Evolutionary conservation across 257 asterid species (phyloP).

Genomic region (Solanum piurae): DNA sequence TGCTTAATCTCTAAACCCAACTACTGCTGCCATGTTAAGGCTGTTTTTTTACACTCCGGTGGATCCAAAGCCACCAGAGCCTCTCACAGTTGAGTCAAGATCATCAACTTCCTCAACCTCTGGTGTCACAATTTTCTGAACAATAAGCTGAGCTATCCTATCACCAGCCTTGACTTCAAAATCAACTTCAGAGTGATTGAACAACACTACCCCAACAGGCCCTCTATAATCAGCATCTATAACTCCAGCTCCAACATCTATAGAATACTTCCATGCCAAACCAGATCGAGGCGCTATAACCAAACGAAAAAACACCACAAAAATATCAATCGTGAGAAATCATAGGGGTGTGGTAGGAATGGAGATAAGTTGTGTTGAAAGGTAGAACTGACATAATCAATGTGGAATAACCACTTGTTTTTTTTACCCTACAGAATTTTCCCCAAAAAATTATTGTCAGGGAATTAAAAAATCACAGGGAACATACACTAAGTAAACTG

Average conservation of each 20-base stretch:
- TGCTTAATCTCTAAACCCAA: neutral
- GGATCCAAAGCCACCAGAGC: conserved; percentile 33
- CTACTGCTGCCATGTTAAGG: neutral
- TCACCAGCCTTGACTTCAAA: conserved; percentile 33
- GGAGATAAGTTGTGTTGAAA: neutral
- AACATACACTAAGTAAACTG: neutral
- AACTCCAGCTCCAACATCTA: conserved; percentile 92
- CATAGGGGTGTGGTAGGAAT: neutral
- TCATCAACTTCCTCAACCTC: conserved; percentile 28
- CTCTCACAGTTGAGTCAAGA: conserved; percentile 26
- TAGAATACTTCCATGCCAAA: conserved; percentile 71
- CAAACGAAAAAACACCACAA: neutral
- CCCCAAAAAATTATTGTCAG: too few relatives aligned
- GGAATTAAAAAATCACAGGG: neutral
- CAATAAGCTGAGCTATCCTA: conserved; percentile 30
- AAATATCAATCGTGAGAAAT: neutral
- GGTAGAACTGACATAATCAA: neutral
- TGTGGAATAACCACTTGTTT: neutral
- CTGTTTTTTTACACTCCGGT: conserved; percentile 17
- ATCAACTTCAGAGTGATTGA: conserved; percentile 33
- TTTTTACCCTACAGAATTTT: neutral
- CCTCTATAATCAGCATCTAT: conserved; percentile 71
- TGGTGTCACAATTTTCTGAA: conserved; percentile 23
- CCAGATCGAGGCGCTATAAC: conserved; percentile 71
- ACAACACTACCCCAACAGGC: conserved; percentile 35